Percentiles rank a stretch among this genome's conserved stretches.
Evolutionary conservation across 805 yeast genomes (phyloP).

Genomic region (Millerozyma miso): DNA sequence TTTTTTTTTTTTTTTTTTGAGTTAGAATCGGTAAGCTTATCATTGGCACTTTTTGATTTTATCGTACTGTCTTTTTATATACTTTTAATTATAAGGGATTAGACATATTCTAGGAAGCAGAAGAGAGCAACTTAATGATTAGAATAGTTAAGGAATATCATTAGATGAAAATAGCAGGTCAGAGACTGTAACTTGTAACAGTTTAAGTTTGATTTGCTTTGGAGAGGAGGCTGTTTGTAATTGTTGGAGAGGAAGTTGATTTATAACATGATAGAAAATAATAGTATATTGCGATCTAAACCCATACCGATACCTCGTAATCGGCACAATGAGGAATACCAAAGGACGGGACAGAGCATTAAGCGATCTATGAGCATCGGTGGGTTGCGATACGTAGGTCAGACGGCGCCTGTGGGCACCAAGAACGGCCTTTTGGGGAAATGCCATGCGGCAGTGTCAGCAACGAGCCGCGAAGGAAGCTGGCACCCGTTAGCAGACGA

Average conservation of each 20-base stretch:
- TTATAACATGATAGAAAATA: not conserved
- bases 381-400: not conserved
- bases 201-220: not conserved
- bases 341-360: not conserved
- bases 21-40: not conserved
- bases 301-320: not conserved
- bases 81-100: not conserved
- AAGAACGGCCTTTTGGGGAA: not conserved
- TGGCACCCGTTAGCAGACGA: not conserved
- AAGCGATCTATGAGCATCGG: not conserved
- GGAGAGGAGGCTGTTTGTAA: not conserved
- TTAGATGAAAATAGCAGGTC: not conserved
- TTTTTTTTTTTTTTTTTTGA: too few relatives aligned
- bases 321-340: not conserved
- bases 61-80: not conserved
- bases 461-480: not conserved
- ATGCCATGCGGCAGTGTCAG: too few relatives aligned
- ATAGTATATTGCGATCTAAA: not conserved
- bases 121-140: not conserved
- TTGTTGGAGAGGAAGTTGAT: not conserved
- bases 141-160: not conserved
- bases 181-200: not conserved
- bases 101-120: not conserved
- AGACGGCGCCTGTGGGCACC: not conserved
- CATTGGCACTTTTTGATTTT: not conserved